Evolutionary conservation across 345 rosid genomes (phyloP).

Genomic region (Erucastrum elatum): DNA sequence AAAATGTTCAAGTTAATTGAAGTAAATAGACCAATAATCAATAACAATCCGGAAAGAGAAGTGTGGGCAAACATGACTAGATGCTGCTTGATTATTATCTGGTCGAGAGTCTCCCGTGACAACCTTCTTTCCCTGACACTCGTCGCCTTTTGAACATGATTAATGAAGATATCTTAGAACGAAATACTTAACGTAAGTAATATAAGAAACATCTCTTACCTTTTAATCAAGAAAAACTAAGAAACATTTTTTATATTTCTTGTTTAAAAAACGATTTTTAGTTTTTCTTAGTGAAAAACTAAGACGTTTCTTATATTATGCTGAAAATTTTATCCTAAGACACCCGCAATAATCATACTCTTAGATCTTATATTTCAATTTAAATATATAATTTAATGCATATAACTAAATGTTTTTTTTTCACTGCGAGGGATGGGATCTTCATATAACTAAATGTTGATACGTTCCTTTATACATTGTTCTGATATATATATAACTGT

Average conservation of each 20-base stretch:
- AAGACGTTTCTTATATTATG: too few species aligned
- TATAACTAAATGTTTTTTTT: background rate
- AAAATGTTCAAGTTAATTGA: background rate
- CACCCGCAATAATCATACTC: too few species aligned
- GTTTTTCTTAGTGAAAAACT: too few species aligned
- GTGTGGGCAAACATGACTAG: slow-evolving; percentile 37
- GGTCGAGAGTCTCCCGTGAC: slow-evolving; percentile 35
- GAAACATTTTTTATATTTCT: too few species aligned
- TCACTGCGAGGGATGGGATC: background rate
- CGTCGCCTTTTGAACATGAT: slow-evolving; percentile 6
- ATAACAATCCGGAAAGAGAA: slow-evolving; percentile 10
- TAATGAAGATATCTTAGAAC: too few species aligned
- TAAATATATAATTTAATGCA: background rate
- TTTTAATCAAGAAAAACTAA: too few species aligned
- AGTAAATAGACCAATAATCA: slow-evolving; percentile 6
- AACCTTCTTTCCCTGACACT: slow-evolving; percentile 26
- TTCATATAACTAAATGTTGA: background rate
- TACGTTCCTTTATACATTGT: background rate
- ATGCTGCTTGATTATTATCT: slow-evolving; percentile 14
- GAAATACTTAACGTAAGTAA: too few species aligned
- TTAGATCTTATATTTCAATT: slow-evolving; percentile 24
- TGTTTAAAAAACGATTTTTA: too few species aligned
- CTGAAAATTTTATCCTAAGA: too few species aligned
- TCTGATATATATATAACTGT: background rate
- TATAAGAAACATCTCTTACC: too few species aligned